Conservation (phyloP, 2,329 filamentous ascomycete species). For the Dactylellina sp. region DNA sequence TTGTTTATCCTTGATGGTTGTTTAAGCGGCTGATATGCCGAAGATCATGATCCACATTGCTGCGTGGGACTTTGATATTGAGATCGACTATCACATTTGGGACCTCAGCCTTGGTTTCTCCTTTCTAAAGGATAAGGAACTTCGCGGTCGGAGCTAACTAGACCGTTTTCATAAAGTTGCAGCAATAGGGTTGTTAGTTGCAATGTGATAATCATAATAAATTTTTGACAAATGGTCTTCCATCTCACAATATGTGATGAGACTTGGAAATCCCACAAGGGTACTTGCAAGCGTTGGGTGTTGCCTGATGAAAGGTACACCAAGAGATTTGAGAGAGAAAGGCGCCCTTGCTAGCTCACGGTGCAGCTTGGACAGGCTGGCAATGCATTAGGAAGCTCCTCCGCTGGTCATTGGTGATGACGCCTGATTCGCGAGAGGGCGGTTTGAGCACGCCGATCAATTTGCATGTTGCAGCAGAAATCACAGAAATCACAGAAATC, state of each 20-base stretch:
- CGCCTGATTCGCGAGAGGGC: conserved; percentile 31
- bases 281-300: conserved; percentile 37
- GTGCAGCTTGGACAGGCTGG: conserved; percentile 37
- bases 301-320: conserved; percentile 19
- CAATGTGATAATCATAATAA: conserved; percentile 11
- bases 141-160: neutral
- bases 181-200: neutral
- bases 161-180: no score
- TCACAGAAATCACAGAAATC: conserved; percentile 4
- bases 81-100: conserved; percentile 21
- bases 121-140: neutral
- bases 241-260: neutral
- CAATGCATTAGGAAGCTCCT: conserved; percentile 28
- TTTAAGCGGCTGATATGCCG: conserved; percentile 16
- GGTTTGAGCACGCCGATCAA: conserved; percentile 31
- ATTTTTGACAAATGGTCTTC: neutral
- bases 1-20: conserved; percentile 2
- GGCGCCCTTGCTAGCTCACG: conserved; percentile 19
- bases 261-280: conserved; percentile 10
- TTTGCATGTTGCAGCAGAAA: neutral
- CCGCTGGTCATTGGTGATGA: conserved; percentile 18
- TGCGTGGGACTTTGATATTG: conserved; percentile 17
- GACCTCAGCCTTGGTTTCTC: neutral
- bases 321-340: neutral
- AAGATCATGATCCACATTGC: conserved; percentile 14